A percentile compares a stretch with the other conserved stretches of the same genome.
phyloP scores from a whole-genome alignment of 2,329 filamentous ascomycete species.

The Hymenoscyphus albidus region DNA sequence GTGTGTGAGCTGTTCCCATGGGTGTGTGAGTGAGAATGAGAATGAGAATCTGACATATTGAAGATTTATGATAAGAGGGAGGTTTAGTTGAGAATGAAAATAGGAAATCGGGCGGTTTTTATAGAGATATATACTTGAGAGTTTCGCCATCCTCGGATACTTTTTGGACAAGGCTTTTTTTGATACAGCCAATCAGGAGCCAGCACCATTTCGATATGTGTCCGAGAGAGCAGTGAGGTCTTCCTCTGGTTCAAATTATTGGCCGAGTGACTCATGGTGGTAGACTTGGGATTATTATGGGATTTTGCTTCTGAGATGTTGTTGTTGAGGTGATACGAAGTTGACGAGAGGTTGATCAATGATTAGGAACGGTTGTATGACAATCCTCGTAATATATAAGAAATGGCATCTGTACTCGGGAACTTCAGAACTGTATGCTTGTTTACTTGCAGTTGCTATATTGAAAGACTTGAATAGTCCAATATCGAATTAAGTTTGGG shows the following conservation, averaged over 20 bases:
- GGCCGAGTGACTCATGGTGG: background rate
- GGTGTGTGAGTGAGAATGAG: slow-evolving; percentile 15
- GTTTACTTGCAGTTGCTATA: too few relatives aligned
- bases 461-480: too few relatives aligned
- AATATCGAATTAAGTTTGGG: too few relatives aligned
- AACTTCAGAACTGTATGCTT: too few relatives aligned
- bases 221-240: slow-evolving; percentile 6
- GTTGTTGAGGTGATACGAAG: background rate
- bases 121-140: background rate
- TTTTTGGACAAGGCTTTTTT: slow-evolving; percentile 6
- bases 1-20: background rate
- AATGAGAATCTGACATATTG: slow-evolving; percentile 11
- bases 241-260: background rate
- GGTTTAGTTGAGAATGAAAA: background rate
- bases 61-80: background rate
- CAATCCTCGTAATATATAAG: background rate
- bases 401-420: too few relatives aligned
- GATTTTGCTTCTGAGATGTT: background rate
- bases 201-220: slow-evolving; percentile 1
- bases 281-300: background rate
- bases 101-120: background rate
- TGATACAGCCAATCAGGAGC: slow-evolving; percentile 9
- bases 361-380: background rate
- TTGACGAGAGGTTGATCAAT: too few relatives aligned
- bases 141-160: slow-evolving; percentile 7